A percentile compares a stretch with the other conserved stretches of the same genome.
These are phyloP conservation scores for Fusarium pseudonygamai DNA, from an alignment of 2,329 filamentous ascomycete genomes.

Conservation along the genomic window DNA sequence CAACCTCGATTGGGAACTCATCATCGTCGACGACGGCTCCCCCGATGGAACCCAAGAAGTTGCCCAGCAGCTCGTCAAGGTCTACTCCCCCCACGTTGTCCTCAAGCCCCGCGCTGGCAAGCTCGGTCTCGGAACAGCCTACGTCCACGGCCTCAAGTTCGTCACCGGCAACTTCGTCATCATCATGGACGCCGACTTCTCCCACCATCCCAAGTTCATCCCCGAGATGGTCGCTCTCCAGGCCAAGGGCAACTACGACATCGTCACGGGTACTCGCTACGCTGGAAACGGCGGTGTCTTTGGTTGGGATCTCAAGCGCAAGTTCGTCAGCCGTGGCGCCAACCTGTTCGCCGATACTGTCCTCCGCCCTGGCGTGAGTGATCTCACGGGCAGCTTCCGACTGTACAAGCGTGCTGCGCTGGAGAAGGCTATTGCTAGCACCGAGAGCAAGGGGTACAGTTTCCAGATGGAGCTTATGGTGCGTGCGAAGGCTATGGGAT, in stretches of 20 bases:
- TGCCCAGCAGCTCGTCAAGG: constrained; percentile 87
- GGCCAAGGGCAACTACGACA: constrained; percentile 83
- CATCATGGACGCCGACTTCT: constrained; percentile 99
- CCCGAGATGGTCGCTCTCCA: constrained; percentile 90
- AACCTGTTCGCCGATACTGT: constrained; percentile 97
- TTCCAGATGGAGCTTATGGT: constrained; percentile 99
- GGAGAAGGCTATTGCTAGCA: constrained; percentile 88
- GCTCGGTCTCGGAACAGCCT: constrained; percentile 95
- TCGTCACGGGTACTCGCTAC: constrained; percentile 96
- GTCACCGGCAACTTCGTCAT: constrained; percentile 94
- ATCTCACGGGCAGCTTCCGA: constrained; percentile 93
- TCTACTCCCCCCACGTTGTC: constrained; percentile 81
- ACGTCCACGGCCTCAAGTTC: constrained; percentile 93
- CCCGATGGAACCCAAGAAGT: constrained; percentile 94
- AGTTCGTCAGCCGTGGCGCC: constrained; percentile 84
- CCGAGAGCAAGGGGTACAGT: constrained; percentile 95
- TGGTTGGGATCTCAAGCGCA: constrained; percentile 95
- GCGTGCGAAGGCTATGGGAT: constrained; percentile 94
- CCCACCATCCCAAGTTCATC: constrained; percentile 99
- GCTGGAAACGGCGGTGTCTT: constrained; percentile 89
- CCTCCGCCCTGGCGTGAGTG: constrained; percentile 90
- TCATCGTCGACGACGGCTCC: constrained; percentile 98
- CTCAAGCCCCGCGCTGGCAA: constrained; percentile 93
- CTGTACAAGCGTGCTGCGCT: constrained; percentile 92
- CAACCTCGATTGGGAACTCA: constrained; percentile 94